Percentiles rank a stretch among this genome's conserved stretches.
Evolutionary conservation across 2,329 filamentous ascomycete species (phyloP).

Genomic region (Trichoderma sp.): DNA sequence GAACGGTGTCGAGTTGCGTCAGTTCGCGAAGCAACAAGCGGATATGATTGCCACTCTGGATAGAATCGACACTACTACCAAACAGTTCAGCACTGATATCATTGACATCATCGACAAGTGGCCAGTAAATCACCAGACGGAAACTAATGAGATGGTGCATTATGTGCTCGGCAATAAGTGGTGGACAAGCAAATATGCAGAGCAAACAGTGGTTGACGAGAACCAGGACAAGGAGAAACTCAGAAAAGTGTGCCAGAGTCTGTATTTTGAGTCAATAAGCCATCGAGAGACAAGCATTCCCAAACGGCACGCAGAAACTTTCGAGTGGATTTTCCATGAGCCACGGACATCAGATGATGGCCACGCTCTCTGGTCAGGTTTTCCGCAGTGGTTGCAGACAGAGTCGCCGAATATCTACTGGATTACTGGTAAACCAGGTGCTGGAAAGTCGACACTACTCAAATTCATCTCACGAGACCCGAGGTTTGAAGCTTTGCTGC

Average conservation of each 20-base stretch:
- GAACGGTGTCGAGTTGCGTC: not conserved
- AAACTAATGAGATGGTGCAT: not conserved
- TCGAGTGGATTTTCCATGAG: not conserved
- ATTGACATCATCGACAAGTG: not conserved
- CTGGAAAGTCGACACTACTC: not conserved
- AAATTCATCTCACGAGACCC: not conserved
- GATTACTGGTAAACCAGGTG: not conserved
- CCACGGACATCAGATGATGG: not conserved
- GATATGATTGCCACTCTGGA: not conserved
- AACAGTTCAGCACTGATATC: not conserved
- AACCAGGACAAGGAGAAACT: rapidly evolving
- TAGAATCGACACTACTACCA: not conserved
- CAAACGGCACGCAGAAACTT: rapidly evolving
- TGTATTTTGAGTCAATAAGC: not conserved
- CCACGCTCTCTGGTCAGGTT: not conserved
- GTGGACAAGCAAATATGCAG: not conserved
- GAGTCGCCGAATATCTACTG: not conserved
- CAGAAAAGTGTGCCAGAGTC: not conserved
- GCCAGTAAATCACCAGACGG: rapidly evolving
- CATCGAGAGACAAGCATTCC: not conserved
- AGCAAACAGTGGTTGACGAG: not conserved
- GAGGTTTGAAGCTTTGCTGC: not conserved
- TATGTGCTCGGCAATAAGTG: not conserved
- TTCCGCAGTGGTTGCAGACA: not conserved
- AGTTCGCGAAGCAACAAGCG: not conserved